A percentile compares a stretch with the other conserved stretches of the same genome.
phyloP scores from a whole-genome alignment of 2,329 filamentous ascomycete species.

The Pseudogymnoascus sp. region DNA sequence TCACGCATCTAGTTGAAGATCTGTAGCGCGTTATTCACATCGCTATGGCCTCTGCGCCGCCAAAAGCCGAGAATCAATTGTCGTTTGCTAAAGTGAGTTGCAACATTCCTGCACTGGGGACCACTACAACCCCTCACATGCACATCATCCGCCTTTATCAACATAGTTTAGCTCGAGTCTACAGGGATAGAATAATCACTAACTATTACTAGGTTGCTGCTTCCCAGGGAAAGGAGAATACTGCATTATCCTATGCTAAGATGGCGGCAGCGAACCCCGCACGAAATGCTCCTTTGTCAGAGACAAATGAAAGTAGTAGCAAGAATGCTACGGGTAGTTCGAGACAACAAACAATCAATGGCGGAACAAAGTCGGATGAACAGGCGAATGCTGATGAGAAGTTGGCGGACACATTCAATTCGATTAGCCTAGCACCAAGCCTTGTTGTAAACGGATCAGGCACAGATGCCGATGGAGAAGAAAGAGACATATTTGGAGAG shows the following conservation, averaged over 20 bases:
- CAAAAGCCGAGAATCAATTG: conserved; percentile 47
- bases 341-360: background rate
- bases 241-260: conserved; percentile 27
- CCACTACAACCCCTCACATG: conserved; percentile 15
- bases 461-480: conserved; percentile 12
- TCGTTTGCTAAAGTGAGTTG: conserved; percentile 51
- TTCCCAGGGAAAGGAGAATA: conserved; percentile 36
- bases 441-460: conserved; percentile 31
- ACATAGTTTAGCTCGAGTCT: background rate
- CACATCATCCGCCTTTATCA: conserved; percentile 10
- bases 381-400: conserved; percentile 2
- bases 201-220: conserved; percentile 40
- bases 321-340: background rate
- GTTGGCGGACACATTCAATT: conserved; percentile 27
- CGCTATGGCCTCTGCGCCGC: conserved; percentile 41
- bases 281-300: conserved; percentile 19
- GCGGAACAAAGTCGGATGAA: background rate
- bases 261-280: conserved; percentile 25
- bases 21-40: conserved; percentile 9
- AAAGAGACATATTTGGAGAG: conserved; percentile 21
- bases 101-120: conserved; percentile 8
- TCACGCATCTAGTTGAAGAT: conserved; percentile 5
- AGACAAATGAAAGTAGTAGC: background rate
- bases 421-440: conserved; percentile 25
- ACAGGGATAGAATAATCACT: conserved; percentile 3